Percentiles rank a stretch among this genome's conserved stretches.
phyloP scores from a whole-genome alignment of 495 filamentous ascomycete species.

The Hyphodiscus hymeniophilus region DNA sequence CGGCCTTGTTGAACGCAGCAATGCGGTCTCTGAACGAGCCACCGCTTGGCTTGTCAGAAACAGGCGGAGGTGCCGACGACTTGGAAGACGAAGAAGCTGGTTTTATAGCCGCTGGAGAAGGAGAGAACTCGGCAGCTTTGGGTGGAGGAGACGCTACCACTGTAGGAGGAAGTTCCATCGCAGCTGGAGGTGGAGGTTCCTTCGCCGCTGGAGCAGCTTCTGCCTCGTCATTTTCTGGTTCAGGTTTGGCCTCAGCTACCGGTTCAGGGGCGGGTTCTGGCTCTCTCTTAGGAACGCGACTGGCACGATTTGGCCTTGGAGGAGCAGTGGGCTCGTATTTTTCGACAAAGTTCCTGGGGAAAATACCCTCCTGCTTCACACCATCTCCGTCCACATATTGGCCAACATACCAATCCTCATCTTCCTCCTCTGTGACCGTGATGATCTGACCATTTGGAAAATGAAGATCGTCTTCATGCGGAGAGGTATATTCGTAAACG shows the following conservation, averaged over 20 bases:
- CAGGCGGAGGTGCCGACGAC: slow-evolving; percentile 49
- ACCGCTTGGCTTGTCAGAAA: slow-evolving; percentile 65
- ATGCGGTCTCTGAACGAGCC: slow-evolving; percentile 91
- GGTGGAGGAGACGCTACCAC: slow-evolving; percentile 22
- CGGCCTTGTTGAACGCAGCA: slow-evolving; percentile 89
- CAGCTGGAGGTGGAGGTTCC: slow-evolving; percentile 33
- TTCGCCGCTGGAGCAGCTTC: slow-evolving; percentile 18
- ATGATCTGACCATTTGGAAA: slow-evolving; percentile 83
- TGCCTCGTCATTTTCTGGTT: slow-evolving; percentile 1
- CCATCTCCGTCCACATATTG: slow-evolving; percentile 75
- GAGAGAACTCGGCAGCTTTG: slow-evolving; percentile 19
- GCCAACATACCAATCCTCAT: slow-evolving; percentile 90
- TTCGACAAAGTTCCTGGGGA: slow-evolving; percentile 96
- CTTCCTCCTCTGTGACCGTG: slow-evolving; percentile 86
- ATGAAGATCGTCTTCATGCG: slow-evolving; percentile 87
- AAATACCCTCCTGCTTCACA: slow-evolving; percentile 75
- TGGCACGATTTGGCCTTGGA: slow-evolving; percentile 66
- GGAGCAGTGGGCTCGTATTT: slow-evolving; percentile 86
- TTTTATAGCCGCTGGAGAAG: slow-evolving; percentile 34
- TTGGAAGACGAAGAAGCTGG: slow-evolving; percentile 29
- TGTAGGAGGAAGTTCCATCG: slow-evolving; percentile 33
- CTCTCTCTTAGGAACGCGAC: slow-evolving; percentile 65
- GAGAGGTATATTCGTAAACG: slow-evolving; percentile 84
- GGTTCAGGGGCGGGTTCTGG: slow-evolving; percentile 28
- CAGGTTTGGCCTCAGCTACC: slow-evolving; percentile 21